Percentiles rank a stretch among this genome's conserved stretches.
Evolutionary conservation across 139 green algal genomes (phyloP).

Genomic region (Pleodorina starrii): DNA sequence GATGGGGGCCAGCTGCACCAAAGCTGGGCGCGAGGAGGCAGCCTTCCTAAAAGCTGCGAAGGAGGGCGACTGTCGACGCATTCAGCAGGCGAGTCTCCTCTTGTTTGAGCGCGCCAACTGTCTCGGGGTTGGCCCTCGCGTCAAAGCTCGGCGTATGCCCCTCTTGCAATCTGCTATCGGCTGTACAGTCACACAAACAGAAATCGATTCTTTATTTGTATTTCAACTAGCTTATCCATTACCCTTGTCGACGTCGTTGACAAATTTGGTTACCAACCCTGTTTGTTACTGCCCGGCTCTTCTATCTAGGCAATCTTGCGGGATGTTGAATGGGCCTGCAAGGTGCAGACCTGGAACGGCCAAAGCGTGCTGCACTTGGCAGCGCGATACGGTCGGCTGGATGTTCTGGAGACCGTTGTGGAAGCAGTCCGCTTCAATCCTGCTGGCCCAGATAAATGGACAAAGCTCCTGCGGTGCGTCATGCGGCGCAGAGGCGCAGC

Average conservation of each 20-base stretch:
- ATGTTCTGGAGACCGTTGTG: slow-evolving; percentile 49
- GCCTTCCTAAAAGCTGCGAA: slow-evolving; percentile 40
- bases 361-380: slow-evolving; percentile 57
- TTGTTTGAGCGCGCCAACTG: too few relatives aligned
- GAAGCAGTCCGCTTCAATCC: slow-evolving; percentile 43
- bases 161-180: too few relatives aligned
- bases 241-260: too few relatives aligned
- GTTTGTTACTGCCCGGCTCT: too few relatives aligned
- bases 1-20: slow-evolving; percentile 43
- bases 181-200: too few relatives aligned
- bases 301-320: neutral
- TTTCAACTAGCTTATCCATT: too few relatives aligned
- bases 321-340: slow-evolving; percentile 25
- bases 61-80: neutral
- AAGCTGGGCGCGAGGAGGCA: slow-evolving; percentile 36
- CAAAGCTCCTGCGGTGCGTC: slow-evolving; percentile 22
- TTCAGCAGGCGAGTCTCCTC: slow-evolving; percentile 22
- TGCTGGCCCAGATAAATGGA: slow-evolving; percentile 21
- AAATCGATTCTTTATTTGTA: too few relatives aligned
- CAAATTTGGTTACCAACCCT: too few relatives aligned
- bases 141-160: too few relatives aligned
- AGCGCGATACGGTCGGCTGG: slow-evolving; percentile 49
- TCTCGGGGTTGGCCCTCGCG: too few relatives aligned
- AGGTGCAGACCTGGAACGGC: slow-evolving; percentile 46
- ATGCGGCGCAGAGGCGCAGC: too few relatives aligned